A percentile compares a stretch with the other conserved stretches of the same genome.
Evolutionary conservation across 2,329 filamentous ascomycete species (phyloP).

Genomic region (Allantophomopsis cytisporea): DNA sequence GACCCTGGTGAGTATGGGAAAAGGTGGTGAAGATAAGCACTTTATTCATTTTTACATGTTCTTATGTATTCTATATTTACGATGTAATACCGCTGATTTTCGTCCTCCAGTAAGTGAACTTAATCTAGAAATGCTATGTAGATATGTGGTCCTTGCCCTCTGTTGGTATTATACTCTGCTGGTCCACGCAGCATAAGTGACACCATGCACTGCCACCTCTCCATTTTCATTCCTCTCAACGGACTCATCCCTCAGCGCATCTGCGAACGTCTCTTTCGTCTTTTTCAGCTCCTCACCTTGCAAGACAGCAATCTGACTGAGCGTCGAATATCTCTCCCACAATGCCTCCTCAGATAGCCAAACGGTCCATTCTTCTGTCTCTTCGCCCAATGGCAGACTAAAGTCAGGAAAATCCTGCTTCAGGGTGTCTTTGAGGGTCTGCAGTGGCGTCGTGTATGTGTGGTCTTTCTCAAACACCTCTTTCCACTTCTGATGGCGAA

Average conservation of each 20-base stretch:
- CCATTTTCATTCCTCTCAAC: conserved; percentile 42
- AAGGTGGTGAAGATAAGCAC: too few relatives aligned
- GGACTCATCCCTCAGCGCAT: conserved; percentile 33
- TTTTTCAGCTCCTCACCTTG: conserved; percentile 30
- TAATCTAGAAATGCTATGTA: too few relatives aligned
- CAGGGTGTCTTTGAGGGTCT: conserved; percentile 30
- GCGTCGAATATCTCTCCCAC: conserved; percentile 49
- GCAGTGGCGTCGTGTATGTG: conserved; percentile 27
- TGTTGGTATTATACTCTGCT: conserved; percentile 17
- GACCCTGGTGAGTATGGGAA: too few relatives aligned
- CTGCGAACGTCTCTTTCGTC: conserved; percentile 34
- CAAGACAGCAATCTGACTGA: conserved; percentile 53
- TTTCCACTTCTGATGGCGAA: conserved; percentile 52
- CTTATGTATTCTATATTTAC: too few relatives aligned
- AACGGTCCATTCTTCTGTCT: conserved; percentile 39
- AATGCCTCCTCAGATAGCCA: conserved; percentile 44
- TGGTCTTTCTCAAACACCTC: conserved; percentile 48
- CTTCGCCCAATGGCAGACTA: conserved; percentile 44
- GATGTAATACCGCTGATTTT: too few relatives aligned
- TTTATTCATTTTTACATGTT: too few relatives aligned
- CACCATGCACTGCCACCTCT: conserved; percentile 46
- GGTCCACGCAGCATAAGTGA: conserved; percentile 49
- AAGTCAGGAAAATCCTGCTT: conserved; percentile 32
- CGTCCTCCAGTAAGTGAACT: too few relatives aligned
- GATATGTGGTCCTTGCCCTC: too few relatives aligned